Percentiles rank a stretch among this genome's conserved stretches.
phyloP scores from a whole-genome alignment of 805 yeast species.

The Cyberlindnera maritima region DNA sequence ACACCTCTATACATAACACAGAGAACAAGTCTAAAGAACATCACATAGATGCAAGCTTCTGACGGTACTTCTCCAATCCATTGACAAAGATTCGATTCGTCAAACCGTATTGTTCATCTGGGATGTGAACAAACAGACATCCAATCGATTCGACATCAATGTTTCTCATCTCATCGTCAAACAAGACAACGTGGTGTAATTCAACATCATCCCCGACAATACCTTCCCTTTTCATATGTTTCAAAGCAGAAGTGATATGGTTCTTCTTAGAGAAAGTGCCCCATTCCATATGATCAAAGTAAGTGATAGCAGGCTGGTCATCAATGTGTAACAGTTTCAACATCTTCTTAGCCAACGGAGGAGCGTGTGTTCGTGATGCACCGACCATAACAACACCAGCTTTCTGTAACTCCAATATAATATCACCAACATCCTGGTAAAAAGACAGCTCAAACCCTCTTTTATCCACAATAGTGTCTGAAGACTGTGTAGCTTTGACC shows the following conservation, averaged over 20 bases:
- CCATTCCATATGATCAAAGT: slow-evolving; percentile 64
- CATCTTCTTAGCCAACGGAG: slow-evolving; percentile 68
- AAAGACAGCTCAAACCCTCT: slow-evolving; percentile 54
- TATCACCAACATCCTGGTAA: slow-evolving; percentile 65
- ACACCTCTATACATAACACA: background rate
- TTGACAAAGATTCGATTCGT: slow-evolving; percentile 15
- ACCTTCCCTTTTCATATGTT: slow-evolving; percentile 12
- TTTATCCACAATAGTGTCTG: slow-evolving; percentile 44
- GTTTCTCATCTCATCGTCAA: slow-evolving; percentile 80
- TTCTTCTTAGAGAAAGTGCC: slow-evolving; percentile 62
- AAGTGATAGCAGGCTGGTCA: slow-evolving; percentile 47
- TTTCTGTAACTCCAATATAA: slow-evolving; percentile 49
- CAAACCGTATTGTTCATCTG: slow-evolving; percentile 39
- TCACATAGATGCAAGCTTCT: no score
- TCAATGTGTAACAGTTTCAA: slow-evolving; percentile 51
- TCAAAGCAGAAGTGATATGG: slow-evolving; percentile 54
- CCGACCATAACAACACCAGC: slow-evolving; percentile 53
- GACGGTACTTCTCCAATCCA: slow-evolving; percentile 6
- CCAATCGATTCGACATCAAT: slow-evolving; percentile 71
- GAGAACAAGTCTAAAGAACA: no score
- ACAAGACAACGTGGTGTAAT: slow-evolving; percentile 42
- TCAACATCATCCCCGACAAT: slow-evolving; percentile 49
- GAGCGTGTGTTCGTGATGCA: slow-evolving; percentile 80
- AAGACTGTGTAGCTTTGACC: slow-evolving; percentile 35
- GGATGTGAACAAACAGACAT: slow-evolving; percentile 64